These are phyloP conservation scores for Lolium rigidum DNA, from an alignment of 176 grass and related monocot genomes.

Conservation along the genomic window DNA sequence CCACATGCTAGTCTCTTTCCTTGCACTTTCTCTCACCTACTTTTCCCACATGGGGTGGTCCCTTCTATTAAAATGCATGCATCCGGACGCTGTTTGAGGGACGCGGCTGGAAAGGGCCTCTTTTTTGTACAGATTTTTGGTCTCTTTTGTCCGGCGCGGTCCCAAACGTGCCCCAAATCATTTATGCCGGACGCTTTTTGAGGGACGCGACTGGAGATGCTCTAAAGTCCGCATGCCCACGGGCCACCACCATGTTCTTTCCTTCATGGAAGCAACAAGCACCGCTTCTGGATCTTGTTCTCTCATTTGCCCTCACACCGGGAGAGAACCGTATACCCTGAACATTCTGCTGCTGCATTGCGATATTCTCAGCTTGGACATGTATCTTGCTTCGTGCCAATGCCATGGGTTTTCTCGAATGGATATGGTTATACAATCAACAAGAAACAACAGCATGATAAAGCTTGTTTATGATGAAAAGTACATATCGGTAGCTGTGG, in stretches of 20 bases:
- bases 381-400: conserved; percentile 5
- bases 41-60: too few species aligned
- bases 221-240: neutral
- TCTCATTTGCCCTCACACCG: conserved; percentile 3
- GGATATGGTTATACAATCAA: neutral
- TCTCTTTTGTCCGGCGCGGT: too few species aligned
- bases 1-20: too few species aligned
- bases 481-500: neutral
- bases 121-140: too few species aligned
- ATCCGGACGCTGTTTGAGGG: too few species aligned
- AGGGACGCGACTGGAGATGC: too few species aligned
- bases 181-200: too few species aligned
- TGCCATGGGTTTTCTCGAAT: neutral
- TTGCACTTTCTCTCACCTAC: too few species aligned
- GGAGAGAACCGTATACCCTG: neutral
- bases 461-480: neutral
- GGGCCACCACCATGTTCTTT: neutral
- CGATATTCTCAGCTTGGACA: neutral
- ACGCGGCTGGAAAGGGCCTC: too few species aligned
- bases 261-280: neutral
- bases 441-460: neutral
- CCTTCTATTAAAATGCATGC: too few species aligned
- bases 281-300: neutral
- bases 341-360: too few species aligned
- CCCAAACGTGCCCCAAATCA: too few species aligned